Evolutionary conservation across 208 protist genomes (phyloP), one percentile per base, ranked within the genome.

Genomic region (Phytomonas francai): DNA sequence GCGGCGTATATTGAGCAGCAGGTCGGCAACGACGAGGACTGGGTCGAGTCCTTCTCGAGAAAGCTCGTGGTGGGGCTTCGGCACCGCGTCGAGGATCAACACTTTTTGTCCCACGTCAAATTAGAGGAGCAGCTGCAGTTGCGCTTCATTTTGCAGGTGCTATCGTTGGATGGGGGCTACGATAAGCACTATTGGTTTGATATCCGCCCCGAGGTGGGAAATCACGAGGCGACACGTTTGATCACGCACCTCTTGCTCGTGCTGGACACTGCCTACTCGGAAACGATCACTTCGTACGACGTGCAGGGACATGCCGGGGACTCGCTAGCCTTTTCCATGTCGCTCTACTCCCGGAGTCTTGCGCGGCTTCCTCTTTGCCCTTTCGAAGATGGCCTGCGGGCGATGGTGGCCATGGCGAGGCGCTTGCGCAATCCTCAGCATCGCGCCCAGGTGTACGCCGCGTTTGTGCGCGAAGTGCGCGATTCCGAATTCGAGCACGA

Each of bases 101-200:
- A 54, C 31, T 87, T 78, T 57, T 65, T 92, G 16, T 32, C 57
- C 14, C 57, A 11, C 27, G 8, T 31, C 54, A 14, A 54, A 30
- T 59, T 88, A 7, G 82, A 80, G 39, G 87, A 89, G 58, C 79
- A 88, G 68, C 63, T 93, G 65, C 84, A 91, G 71, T 85, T 93
- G 78, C 88, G 88, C 65, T 70, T 91, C 11, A 79, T 93, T 49
- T 63, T 93, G 59, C 88, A 89, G 62, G 71, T 86, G 27, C 78
- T 93, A 61, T 77, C 76, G 11, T 64, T 69, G 45, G 66, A 54
- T 11, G 65, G 69, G 19, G 71, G 62, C 19, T 58, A 68, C 6
- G 58, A 76, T n/a, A 12, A 69, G 14, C 60, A 45, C 45, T 76
- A 82, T 59, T 87, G 80, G 77, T 71, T 86, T 32, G 79, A 77